Percentiles rank a stretch among this genome's conserved stretches.
These are phyloP conservation scores for Ramichloridium luteum DNA, from an alignment of 2,329 filamentous ascomycete genomes.

Conservation along the genomic window DNA sequence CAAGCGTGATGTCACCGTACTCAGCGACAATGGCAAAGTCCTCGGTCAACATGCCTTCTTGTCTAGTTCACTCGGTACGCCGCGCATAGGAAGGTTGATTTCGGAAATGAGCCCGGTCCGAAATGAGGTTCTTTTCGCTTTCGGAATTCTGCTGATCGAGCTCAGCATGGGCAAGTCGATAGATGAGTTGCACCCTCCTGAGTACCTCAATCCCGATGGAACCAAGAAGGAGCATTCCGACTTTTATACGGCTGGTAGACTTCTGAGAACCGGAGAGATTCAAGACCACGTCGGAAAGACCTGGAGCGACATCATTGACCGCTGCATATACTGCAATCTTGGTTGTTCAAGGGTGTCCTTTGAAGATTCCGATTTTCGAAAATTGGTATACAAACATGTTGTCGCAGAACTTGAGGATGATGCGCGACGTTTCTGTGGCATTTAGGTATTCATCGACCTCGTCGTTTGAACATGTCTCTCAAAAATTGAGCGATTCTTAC, in stretches of 20 bases:
- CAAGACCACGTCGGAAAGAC: conserved; percentile 18
- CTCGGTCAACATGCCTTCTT: conserved; percentile 11
- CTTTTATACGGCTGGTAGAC: conserved; percentile 16
- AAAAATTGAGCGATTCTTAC: no score
- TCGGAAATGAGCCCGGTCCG: conserved; percentile 15
- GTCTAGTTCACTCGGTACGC: conserved; percentile 6
- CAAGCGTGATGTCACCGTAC: conserved; percentile 5
- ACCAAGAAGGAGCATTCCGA: conserved; percentile 9
- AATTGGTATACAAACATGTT: conserved; percentile 22
- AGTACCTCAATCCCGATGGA: conserved; percentile 13
- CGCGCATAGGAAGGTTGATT: no score
- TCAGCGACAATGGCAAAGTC: conserved; percentile 5
- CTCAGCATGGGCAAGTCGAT: conserved; percentile 23
- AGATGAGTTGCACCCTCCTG: conserved; percentile 12
- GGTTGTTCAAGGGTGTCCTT: conserved; percentile 16
- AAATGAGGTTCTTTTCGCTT: conserved; percentile 23
- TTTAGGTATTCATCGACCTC: no score
- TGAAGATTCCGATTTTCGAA: conserved; percentile 20
- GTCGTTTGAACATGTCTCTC: no score
- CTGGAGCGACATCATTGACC: conserved; percentile 23
- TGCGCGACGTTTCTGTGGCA: no score
- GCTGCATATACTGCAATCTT: conserved; percentile 25
- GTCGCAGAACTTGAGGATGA: conserved; percentile 21
- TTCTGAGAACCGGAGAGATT: conserved; percentile 18
- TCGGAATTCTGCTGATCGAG: conserved; percentile 26